These are phyloP conservation scores for Talaromyces adpressus DNA, from an alignment of 495 filamentous ascomycete genomes.

Conservation along the genomic window DNA sequence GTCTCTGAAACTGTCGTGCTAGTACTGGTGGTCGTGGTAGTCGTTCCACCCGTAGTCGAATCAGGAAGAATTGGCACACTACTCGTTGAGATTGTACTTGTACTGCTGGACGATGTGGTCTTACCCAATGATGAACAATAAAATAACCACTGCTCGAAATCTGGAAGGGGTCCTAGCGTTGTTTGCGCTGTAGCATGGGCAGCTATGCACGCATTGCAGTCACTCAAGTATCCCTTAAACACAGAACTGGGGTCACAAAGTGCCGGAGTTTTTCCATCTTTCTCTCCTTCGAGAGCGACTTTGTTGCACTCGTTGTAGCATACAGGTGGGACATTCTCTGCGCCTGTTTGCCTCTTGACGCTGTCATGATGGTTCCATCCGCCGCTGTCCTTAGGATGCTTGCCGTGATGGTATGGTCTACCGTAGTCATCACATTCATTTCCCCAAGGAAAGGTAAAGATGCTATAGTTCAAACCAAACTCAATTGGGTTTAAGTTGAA, in stretches of 20 bases:
- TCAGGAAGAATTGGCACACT: conserved; percentile 1
- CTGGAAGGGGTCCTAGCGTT: neutral
- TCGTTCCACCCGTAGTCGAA: neutral
- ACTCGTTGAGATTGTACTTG: neutral
- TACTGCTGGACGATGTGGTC: neutral
- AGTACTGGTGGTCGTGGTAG: neutral
- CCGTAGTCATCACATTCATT: neutral
- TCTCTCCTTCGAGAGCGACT: conserved; percentile 9
- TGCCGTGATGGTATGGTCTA: neutral
- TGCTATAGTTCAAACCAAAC: conserved; percentile 10
- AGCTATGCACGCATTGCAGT: conserved; percentile 2
- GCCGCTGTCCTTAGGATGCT: no score
- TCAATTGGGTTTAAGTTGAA: conserved; percentile 10
- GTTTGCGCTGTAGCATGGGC: neutral
- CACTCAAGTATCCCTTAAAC: neutral
- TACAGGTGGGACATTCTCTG: conserved; percentile 1
- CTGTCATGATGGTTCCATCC: no score
- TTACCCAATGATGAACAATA: conserved; percentile 6
- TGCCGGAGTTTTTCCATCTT: conserved; percentile 6
- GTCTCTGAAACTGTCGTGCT: neutral
- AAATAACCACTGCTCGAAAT: conserved; percentile 12
- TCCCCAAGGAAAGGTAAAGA: conserved; percentile 5
- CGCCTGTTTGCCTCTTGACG: neutral
- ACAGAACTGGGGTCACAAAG: conserved; percentile 6
- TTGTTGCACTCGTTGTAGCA: conserved; percentile 12